Percentiles rank a stretch among this genome's conserved stretches.
These are phyloP conservation scores for Fusarium haematococcum DNA, from an alignment of 2,329 filamentous ascomycete species.

Conservation along the genomic window DNA sequence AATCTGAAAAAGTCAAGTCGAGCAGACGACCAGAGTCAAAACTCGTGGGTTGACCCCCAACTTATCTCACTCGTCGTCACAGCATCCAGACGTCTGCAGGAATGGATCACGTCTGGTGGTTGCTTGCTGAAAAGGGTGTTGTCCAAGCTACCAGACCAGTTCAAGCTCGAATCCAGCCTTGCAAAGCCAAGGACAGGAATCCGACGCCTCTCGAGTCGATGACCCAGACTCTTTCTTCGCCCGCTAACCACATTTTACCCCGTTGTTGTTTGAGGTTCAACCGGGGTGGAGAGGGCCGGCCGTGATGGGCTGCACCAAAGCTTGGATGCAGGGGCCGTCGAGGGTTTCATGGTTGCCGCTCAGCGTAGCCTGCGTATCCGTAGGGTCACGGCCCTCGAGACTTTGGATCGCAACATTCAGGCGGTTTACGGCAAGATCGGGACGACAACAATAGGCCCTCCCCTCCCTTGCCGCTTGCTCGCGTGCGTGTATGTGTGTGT, in stretches of 20 bases:
- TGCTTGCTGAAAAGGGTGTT: conserved; percentile 3
- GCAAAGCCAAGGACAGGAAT: conserved; percentile 26
- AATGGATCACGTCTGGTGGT: conserved; percentile 24
- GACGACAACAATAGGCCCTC: not conserved
- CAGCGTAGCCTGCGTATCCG: conserved; percentile 10
- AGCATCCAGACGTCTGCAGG: conserved; percentile 26
- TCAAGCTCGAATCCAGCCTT: conserved; percentile 3
- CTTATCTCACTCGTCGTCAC: conserved; percentile 33
- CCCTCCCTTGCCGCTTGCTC: conserved; percentile 1
- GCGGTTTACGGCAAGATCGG: not conserved
- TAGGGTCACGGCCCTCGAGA: conserved; percentile 10
- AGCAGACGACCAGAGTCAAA: not conserved
- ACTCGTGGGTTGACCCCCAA: conserved; percentile 11
- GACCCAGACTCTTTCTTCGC: not conserved
- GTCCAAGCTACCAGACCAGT: conserved; percentile 18
- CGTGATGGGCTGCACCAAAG: conserved; percentile 29
- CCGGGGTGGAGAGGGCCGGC: conserved; percentile 15
- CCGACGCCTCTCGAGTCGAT: not conserved
- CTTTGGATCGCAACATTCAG: not conserved
- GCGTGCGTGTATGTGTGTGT: conserved; percentile 18
- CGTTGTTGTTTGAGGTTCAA: conserved; percentile 40
- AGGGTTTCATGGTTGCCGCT: conserved; percentile 40
- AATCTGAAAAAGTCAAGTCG: not conserved
- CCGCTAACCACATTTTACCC: conserved; percentile 13
- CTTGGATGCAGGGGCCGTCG: conserved; percentile 27